phyloP scores from a whole-genome alignment of 768 basidiomycete species.

The Chalciporus chontae region DNA sequence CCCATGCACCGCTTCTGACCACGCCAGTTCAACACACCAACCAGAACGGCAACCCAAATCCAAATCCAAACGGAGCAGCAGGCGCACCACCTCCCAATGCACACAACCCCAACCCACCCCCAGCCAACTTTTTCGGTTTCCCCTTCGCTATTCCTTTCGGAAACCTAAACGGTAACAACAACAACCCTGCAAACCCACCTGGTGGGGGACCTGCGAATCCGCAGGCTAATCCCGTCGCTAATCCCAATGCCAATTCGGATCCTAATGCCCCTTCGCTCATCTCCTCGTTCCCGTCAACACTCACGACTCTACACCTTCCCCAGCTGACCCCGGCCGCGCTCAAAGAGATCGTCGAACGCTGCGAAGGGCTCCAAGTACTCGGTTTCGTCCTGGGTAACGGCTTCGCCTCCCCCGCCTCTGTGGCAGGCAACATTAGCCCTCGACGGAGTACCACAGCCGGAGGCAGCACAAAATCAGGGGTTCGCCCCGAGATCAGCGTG shows the following conservation, averaged over 20 bases:
- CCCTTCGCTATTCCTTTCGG: slow-evolving; percentile 3
- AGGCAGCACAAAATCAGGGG: not conserved
- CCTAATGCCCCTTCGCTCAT: slow-evolving; percentile 23
- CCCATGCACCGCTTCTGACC: slow-evolving; percentile 15
- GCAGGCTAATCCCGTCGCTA: not conserved
- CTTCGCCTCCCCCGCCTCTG: slow-evolving; percentile 4
- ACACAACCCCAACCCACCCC: not conserved
- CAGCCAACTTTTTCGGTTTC: slow-evolving; percentile 5
- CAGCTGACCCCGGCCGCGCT: slow-evolving; percentile 19
- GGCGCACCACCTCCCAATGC: slow-evolving; percentile 1
- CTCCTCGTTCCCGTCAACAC: slow-evolving; percentile 32
- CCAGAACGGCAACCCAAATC: slow-evolving; percentile 1
- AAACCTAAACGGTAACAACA: not conserved
- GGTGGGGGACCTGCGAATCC: slow-evolving; percentile 3
- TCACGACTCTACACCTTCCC: slow-evolving; percentile 28
- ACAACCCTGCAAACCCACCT: not conserved
- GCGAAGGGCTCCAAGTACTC: slow-evolving; percentile 13
- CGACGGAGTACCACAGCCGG: not conserved
- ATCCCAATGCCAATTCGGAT: slow-evolving; percentile 17
- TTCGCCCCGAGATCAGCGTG: slow-evolving; percentile 12
- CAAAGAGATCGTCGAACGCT: slow-evolving; percentile 19
- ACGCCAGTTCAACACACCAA: slow-evolving; percentile 1
- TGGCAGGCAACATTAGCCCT: not conserved
- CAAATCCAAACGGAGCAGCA: not conserved
- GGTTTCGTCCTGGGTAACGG: slow-evolving; percentile 16